These are phyloP conservation scores for Rhizoctonia solani DNA, from an alignment of 1,284 basidiomycete genomes.

Conservation along the genomic window DNA sequence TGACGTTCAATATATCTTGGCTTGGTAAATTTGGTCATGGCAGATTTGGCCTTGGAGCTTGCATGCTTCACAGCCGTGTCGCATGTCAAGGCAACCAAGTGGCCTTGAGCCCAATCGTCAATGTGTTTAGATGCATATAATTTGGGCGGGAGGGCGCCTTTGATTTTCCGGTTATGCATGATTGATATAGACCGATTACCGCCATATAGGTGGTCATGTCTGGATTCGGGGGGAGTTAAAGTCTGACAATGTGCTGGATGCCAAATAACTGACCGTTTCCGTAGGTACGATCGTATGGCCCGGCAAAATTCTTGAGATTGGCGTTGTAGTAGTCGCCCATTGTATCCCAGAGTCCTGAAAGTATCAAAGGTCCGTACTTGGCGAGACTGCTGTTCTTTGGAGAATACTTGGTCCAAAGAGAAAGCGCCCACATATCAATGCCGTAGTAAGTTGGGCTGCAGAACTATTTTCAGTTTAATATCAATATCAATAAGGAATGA, in stretches of 20 bases:
- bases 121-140: constrained; percentile 31
- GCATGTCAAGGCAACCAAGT: constrained; percentile 13
- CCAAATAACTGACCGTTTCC: constrained; percentile 9
- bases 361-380: constrained; percentile 17
- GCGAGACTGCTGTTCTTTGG: constrained; percentile 17
- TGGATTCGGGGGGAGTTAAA: neutral
- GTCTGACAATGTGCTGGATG: neutral
- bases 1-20: constrained; percentile 18
- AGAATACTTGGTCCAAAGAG: constrained; percentile 12
- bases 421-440: constrained; percentile 22
- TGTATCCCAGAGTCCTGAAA: constrained; percentile 23
- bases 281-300: constrained; percentile 24
- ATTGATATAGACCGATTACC: constrained; percentile 19
- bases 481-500: neutral
- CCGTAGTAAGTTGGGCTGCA: constrained; percentile 16
- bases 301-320: constrained; percentile 26
- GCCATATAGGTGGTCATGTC: constrained; percentile 31
- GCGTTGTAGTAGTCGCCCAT: constrained; percentile 29
- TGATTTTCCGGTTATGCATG: constrained; percentile 13
- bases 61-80: constrained; percentile 19
- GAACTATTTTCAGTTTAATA: neutral
- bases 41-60: constrained; percentile 13
- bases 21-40: constrained; percentile 5
- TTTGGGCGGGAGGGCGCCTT: constrained; percentile 14
- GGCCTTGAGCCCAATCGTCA: constrained; percentile 26